Conservation (phyloP, 495 filamentous ascomycete species). For the Thermochaetoides thermophila region DNA sequence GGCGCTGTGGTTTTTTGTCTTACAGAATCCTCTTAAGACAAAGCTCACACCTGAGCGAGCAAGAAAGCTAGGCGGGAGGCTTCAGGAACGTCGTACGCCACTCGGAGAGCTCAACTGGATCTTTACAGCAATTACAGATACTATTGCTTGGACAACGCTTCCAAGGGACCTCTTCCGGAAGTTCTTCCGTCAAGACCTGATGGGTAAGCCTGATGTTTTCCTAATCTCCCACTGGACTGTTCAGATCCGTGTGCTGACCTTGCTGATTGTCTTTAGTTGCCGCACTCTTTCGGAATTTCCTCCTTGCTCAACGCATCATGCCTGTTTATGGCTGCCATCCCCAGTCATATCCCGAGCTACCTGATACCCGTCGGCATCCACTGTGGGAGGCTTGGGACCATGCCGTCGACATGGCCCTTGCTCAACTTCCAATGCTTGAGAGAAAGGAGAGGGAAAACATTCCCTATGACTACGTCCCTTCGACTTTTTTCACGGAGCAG, state of each 20-base stretch:
- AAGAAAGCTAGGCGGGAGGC: constrained; percentile 62
- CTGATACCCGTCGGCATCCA: constrained; percentile 82
- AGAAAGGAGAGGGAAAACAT: constrained; percentile 53
- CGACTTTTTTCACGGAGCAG: constrained; percentile 92
- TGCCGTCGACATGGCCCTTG: constrained; percentile 89
- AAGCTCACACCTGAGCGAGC: constrained; percentile 66
- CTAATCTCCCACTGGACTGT: background rate
- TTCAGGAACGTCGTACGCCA: constrained; percentile 88
- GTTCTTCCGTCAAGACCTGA: constrained; percentile 93
- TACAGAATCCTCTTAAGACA: constrained; percentile 76
- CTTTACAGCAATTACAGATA: constrained; percentile 96
- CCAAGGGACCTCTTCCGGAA: constrained; percentile 85
- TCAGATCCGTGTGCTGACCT: background rate
- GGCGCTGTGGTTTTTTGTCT: constrained; percentile 81
- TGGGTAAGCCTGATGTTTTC: constrained; percentile 33
- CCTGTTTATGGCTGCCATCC: constrained; percentile 87
- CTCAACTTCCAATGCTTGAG: constrained; percentile 75
- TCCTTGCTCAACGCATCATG: constrained; percentile 92
- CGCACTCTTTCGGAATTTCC: constrained; percentile 88
- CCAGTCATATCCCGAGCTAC: constrained; percentile 73
- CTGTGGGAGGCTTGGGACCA: constrained; percentile 97
- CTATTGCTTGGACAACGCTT: constrained; percentile 93
- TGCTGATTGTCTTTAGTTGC: constrained; percentile 39
- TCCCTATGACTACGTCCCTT: constrained; percentile 83
- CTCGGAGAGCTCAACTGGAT: constrained; percentile 98